A percentile compares a stretch with the other conserved stretches of the same genome.
Conservation (phyloP, 2,329 filamentous ascomycete genomes). For the Uncinocarpus reesii region DNA sequence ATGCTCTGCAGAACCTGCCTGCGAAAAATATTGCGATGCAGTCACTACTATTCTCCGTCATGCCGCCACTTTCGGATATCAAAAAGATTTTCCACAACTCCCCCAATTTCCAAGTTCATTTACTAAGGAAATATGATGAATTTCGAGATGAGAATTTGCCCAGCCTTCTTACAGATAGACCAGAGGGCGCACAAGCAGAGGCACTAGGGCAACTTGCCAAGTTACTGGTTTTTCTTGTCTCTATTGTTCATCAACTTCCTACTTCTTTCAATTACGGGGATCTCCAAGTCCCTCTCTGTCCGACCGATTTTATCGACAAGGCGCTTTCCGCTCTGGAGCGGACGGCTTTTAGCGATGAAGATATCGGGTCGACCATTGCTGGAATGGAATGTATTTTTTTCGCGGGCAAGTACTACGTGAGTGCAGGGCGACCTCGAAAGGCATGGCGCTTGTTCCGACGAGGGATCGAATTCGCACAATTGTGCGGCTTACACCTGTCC, state of each 20-base stretch:
- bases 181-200: slow-evolving; percentile 18
- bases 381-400: slow-evolving; percentile 46
- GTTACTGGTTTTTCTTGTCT: slow-evolving; percentile 36
- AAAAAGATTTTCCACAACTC: slow-evolving; percentile 26
- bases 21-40: slow-evolving; percentile 23
- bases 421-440: slow-evolving; percentile 46
- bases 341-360: slow-evolving; percentile 42
- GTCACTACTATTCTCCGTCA: slow-evolving; percentile 25
- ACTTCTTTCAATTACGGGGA: slow-evolving; percentile 29
- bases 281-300: slow-evolving; percentile 31
- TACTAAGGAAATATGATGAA: slow-evolving; percentile 29
- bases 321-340: slow-evolving; percentile 40
- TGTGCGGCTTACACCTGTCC: slow-evolving; percentile 41
- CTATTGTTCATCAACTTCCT: slow-evolving; percentile 37
- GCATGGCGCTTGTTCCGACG: slow-evolving; percentile 45
- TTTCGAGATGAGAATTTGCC: slow-evolving; percentile 19
- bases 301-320: slow-evolving; percentile 36
- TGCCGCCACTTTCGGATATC: slow-evolving; percentile 28
- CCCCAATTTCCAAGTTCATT: slow-evolving; percentile 25
- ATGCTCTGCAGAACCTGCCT: slow-evolving; percentile 10
- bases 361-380: slow-evolving; percentile 42
- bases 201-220: slow-evolving; percentile 33
- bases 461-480: slow-evolving; percentile 43
- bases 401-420: slow-evolving; percentile 44
- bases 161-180: slow-evolving; percentile 5